Percentiles rank a stretch among this genome's conserved stretches.
Conservation (phyloP, 345 rosid species). For the Salix viminalis region DNA sequence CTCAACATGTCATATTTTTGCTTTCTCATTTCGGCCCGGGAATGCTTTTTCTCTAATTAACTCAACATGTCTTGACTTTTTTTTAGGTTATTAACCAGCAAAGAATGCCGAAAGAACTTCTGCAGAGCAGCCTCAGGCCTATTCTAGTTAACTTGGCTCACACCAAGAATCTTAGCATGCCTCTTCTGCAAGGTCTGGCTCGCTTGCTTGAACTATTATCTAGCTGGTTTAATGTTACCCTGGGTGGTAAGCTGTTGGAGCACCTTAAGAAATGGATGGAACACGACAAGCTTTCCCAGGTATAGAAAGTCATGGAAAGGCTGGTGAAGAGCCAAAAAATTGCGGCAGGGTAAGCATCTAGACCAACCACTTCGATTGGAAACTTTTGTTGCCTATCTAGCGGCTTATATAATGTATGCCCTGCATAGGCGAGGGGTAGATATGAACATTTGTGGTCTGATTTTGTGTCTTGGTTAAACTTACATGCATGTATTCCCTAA, state of each 20-base stretch:
- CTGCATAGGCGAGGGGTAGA: background rate
- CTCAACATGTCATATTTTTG: background rate
- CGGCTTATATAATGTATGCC: background rate
- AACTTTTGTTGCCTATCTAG: background rate
- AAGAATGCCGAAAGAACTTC: constrained; percentile 97
- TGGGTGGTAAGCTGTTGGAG: constrained; percentile 95
- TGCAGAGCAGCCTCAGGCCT: constrained; percentile 98
- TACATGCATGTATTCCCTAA: background rate
- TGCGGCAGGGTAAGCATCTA: constrained; percentile 76
- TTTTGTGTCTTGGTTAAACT: background rate
- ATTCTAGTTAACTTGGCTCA: constrained; percentile 92
- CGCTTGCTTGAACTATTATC: constrained; percentile 96
- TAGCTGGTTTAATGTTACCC: constrained; percentile 95
- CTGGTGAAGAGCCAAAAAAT: constrained; percentile 99
- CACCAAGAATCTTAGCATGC: constrained; percentile 98
- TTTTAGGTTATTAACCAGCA: constrained; percentile 90
- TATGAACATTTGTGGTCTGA: background rate
- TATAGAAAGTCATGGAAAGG: constrained; percentile 93
- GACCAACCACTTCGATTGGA: background rate
- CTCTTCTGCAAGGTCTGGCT: constrained; percentile 95
- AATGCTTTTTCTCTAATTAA: background rate
- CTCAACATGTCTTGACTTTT: constrained; percentile 1
- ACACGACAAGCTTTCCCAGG: constrained; percentile 94
- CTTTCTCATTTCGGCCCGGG: background rate
- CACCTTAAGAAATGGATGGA: constrained; percentile 99